phyloP scores from a whole-genome alignment of 2,329 filamentous ascomycete species.

The Aspergillus thermomutatus region DNA sequence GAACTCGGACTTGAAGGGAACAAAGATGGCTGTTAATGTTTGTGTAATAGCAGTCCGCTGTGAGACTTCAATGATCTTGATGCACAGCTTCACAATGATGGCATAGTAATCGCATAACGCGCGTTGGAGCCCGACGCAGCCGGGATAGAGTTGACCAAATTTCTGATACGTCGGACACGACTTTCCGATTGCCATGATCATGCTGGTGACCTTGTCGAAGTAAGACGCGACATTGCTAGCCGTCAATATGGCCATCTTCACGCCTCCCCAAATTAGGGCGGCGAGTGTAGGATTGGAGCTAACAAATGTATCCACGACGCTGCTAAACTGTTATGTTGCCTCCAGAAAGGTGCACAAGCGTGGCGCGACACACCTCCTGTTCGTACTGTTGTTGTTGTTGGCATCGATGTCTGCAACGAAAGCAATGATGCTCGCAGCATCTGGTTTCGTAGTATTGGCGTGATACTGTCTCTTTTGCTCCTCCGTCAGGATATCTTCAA shows the following conservation, averaged over 20 bases:
- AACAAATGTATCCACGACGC: constrained; percentile 17
- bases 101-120: constrained; percentile 17
- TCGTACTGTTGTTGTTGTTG: constrained; percentile 8
- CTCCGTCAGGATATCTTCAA: constrained; percentile 3
- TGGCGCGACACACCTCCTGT: constrained; percentile 14
- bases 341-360: constrained; percentile 18
- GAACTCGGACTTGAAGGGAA: too few relatives aligned
- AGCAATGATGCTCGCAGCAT: constrained; percentile 7
- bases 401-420: constrained; percentile 18
- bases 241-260: constrained; percentile 15
- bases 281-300: constrained; percentile 11
- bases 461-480: constrained; percentile 7
- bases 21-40: too few relatives aligned
- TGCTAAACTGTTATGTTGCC: constrained; percentile 17
- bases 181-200: constrained; percentile 19
- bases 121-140: constrained; percentile 10
- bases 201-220: constrained; percentile 18
- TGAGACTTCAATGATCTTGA: constrained; percentile 14
- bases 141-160: constrained; percentile 16
- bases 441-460: background rate
- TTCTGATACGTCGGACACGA: constrained; percentile 14
- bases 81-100: constrained; percentile 12
- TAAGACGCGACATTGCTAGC: constrained; percentile 16
- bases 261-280: constrained; percentile 17
- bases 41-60: constrained; percentile 2